Evolutionary conservation across 2,329 filamentous ascomycete species (phyloP).

Genomic region (Verticillium tricorpus): DNA sequence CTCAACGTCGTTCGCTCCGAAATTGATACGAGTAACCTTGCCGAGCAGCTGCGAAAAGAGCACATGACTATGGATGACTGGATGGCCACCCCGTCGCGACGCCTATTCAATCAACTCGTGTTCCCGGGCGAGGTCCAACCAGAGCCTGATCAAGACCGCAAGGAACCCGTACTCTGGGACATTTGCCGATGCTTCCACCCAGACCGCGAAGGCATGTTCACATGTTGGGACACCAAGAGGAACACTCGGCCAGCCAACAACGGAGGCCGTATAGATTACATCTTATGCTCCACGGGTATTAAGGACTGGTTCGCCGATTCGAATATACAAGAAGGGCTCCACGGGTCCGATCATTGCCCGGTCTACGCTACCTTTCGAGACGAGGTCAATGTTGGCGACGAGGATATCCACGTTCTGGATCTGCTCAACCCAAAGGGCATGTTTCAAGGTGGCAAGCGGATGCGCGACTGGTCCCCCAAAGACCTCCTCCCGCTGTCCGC

Average conservation of each 20-base stretch:
- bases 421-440: constrained; percentile 72
- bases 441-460: constrained; percentile 62
- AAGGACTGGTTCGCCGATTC: constrained; percentile 74
- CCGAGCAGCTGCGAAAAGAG: constrained; percentile 68
- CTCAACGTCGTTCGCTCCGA: constrained; percentile 71
- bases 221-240: constrained; percentile 92
- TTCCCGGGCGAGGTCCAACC: constrained; percentile 66
- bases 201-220: constrained; percentile 83
- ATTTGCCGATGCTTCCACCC: constrained; percentile 79
- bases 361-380: constrained; percentile 76
- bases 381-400: constrained; percentile 45
- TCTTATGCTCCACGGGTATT: constrained; percentile 77
- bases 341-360: constrained; percentile 95
- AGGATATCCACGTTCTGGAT: constrained; percentile 56
- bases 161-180: constrained; percentile 74
- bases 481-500: constrained; percentile 72
- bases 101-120: constrained; percentile 82
- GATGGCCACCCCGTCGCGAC: constrained; percentile 64
- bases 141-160: constrained; percentile 62
- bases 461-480: constrained; percentile 61
- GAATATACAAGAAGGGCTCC: constrained; percentile 88
- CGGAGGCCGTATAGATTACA: constrained; percentile 89
- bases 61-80: constrained; percentile 67
- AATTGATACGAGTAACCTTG: constrained; percentile 71
- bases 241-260: constrained; percentile 96